Evolutionary conservation across 345 rosid species (phyloP), one percentile per base, ranked within the genome.

Genomic region (Populus nigra): DNA sequence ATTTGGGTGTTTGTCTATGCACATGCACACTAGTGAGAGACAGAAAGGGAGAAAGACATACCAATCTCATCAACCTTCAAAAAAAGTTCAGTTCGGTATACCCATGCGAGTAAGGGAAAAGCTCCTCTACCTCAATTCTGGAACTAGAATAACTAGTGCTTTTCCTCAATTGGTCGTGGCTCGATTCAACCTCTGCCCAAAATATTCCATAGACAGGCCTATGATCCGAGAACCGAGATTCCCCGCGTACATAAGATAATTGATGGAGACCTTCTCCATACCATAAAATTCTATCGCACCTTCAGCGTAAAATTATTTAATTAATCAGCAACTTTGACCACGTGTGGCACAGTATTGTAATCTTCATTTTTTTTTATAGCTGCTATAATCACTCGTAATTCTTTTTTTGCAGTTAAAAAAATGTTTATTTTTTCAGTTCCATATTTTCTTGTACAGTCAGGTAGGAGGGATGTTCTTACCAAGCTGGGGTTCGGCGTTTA

Each of bases 271-370:
- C 99, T 88, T 92, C 97, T 71, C 99, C 99, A 75, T 90, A 66
- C 99, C 99, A 96, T 74, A 96, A 73, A 85, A 96, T 96, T 75
- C 99, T 70, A 83, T 96, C 99, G 50, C 99, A 96, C 99, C 99
- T 96, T 82, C 25, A 75, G 73, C 29, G 47, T 10, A 72, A 68
- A 78, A 27, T 7, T 16, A 73, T 22, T 71, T 65, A 36, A 74
- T 71, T 65, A 36, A 74, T 88, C 76, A 83, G 85, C 68, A 76
- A 61, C 53, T 11, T 23, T 33, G 29, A 27, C 50, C 10, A 8
- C 5, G n/a, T 41, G 29, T 8, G n/a, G 2, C 15, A 43, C 65
- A 10, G 29, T 31, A 22, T 39, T 10, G 33, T 43, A 38, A 43
- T 55, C 47, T 69, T 39, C 53, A 36, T 18, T 10, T 11, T 69